phyloP scores from a whole-genome alignment of 371 early-diverging fungal species.

The Zopfochytrium polystomum region DNA sequence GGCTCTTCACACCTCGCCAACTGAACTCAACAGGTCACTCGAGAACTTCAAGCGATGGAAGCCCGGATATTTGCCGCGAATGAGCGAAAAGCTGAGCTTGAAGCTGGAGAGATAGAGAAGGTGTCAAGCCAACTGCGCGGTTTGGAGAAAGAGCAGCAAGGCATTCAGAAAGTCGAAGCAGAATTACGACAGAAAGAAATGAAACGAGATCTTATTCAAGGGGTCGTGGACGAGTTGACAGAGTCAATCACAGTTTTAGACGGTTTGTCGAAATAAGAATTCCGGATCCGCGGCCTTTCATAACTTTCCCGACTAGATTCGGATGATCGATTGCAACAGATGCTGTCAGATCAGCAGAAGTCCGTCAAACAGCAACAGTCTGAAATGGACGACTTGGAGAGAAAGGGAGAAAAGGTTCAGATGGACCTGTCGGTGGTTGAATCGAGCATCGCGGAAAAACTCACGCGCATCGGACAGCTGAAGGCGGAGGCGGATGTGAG shows the following conservation, averaged over 20 bases:
- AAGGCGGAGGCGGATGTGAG: constrained; percentile 32
- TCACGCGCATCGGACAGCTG: constrained; percentile 29
- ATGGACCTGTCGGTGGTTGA: constrained; percentile 4
- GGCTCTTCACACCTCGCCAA: background rate
- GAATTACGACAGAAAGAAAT: constrained; percentile 26
- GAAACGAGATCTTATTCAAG: constrained; percentile 41
- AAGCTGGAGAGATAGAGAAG: constrained; percentile 41
- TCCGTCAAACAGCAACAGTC: constrained; percentile 26
- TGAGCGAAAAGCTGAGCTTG: constrained; percentile 46
- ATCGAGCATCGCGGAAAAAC: background rate
- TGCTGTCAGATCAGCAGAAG: constrained; percentile 44
- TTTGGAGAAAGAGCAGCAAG: constrained; percentile 17
- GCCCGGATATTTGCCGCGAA: constrained; percentile 30
- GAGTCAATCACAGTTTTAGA: constrained; percentile 40
- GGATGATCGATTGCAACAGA: constrained; percentile 51
- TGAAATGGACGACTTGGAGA: constrained; percentile 29
- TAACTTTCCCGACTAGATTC: constrained; percentile 44
- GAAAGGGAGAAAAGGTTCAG: background rate
- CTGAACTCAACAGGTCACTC: constrained; percentile 2
- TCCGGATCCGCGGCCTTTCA: background rate
- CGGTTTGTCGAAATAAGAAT: constrained; percentile 22
- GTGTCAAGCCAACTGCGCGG: constrained; percentile 18
- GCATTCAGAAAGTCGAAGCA: constrained; percentile 20
- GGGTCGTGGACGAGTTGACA: constrained; percentile 48
- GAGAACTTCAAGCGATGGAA: constrained; percentile 10